These are phyloP conservation scores for Nigrospora oryzae DNA, from an alignment of 2,329 filamentous ascomycete genomes.

Conservation along the genomic window DNA sequence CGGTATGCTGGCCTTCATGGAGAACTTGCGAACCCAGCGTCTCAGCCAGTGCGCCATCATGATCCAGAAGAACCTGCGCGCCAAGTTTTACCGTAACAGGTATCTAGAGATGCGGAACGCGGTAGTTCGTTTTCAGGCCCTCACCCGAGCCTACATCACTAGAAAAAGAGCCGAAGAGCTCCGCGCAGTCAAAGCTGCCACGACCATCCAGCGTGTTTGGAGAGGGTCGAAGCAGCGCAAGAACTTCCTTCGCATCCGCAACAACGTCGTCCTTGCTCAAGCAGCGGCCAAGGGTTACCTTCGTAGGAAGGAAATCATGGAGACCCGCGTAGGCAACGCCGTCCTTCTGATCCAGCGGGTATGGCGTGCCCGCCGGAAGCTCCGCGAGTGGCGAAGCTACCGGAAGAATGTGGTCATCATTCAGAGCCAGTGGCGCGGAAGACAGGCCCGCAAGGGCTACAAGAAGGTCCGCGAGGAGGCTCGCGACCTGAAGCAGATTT, in stretches of 20 bases:
- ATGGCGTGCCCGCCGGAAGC: slow-evolving; percentile 74
- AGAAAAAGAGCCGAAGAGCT: slow-evolving; percentile 72
- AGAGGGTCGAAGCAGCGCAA: slow-evolving; percentile 85
- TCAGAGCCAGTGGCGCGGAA: slow-evolving; percentile 90
- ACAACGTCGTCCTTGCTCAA: slow-evolving; percentile 81
- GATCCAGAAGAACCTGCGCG: slow-evolving; percentile 96
- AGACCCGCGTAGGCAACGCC: slow-evolving; percentile 87
- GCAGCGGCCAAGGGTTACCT: slow-evolving; percentile 88
- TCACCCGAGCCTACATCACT: slow-evolving; percentile 69
- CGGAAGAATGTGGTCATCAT: slow-evolving; percentile 82
- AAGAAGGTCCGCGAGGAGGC: slow-evolving; percentile 91
- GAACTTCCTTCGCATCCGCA: slow-evolving; percentile 67
- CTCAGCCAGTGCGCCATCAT: slow-evolving; percentile 92
- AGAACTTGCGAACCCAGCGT: slow-evolving; percentile 83
- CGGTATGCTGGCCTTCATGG: slow-evolving; percentile 95
- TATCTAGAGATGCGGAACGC: slow-evolving; percentile 82
- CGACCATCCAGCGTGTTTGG: slow-evolving; percentile 93
- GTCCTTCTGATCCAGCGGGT: slow-evolving; percentile 82
- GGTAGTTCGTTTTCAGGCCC: slow-evolving; percentile 72
- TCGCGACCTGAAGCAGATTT: slow-evolving; percentile 97
- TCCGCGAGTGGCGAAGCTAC: slow-evolving; percentile 79
- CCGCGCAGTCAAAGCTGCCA: slow-evolving; percentile 77
- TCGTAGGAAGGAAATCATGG: slow-evolving; percentile 83
- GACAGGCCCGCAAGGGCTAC: slow-evolving; percentile 70
- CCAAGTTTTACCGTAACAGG: slow-evolving; percentile 88